Evolutionary conservation across 805 yeast species (phyloP).

Genomic region (Yarrowia divulgata): DNA sequence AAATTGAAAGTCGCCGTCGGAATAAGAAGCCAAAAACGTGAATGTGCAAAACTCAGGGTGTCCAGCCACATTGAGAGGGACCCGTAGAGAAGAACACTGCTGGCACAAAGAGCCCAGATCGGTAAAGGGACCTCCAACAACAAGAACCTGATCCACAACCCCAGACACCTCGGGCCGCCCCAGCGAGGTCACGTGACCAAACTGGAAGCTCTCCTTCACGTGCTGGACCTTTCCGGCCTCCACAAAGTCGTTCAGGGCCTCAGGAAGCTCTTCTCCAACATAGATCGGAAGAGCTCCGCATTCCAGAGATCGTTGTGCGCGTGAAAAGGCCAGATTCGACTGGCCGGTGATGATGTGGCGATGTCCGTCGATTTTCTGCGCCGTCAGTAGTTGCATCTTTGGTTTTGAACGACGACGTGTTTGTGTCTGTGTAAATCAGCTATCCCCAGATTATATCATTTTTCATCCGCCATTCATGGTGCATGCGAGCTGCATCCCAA

Average conservation of each 20-base stretch:
- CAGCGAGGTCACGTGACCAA: slow-evolving; percentile 57
- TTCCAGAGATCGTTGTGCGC: slow-evolving; percentile 59
- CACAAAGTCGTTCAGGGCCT: slow-evolving; percentile 41
- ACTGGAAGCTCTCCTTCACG: slow-evolving; percentile 51
- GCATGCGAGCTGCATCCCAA: neutral
- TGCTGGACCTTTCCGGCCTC: slow-evolving; percentile 48
- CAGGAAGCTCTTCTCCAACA: slow-evolving; percentile 47
- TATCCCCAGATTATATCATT: neutral
- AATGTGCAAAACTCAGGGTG: slow-evolving; percentile 76
- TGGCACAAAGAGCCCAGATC: slow-evolving; percentile 55
- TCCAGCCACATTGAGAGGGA: slow-evolving; percentile 84
- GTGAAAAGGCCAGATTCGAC: slow-evolving; percentile 55
- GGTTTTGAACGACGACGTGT: no score
- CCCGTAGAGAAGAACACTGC: slow-evolving; percentile 52
- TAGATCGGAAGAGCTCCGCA: slow-evolving; percentile 66
- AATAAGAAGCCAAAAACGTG: slow-evolving; percentile 72
- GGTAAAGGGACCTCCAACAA: slow-evolving; percentile 56
- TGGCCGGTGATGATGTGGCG: slow-evolving; percentile 59
- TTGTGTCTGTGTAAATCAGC: neutral
- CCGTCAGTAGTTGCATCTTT: slow-evolving; percentile 19
- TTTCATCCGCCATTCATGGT: neutral
- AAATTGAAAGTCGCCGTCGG: slow-evolving; percentile 75
- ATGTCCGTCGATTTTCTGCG: slow-evolving; percentile 7
- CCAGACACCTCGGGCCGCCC: slow-evolving; percentile 70
- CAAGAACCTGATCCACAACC: slow-evolving; percentile 80